These are phyloP conservation scores for Populus tomentosa DNA, from an alignment of 441 rosid genomes.

Conservation along the genomic window DNA sequence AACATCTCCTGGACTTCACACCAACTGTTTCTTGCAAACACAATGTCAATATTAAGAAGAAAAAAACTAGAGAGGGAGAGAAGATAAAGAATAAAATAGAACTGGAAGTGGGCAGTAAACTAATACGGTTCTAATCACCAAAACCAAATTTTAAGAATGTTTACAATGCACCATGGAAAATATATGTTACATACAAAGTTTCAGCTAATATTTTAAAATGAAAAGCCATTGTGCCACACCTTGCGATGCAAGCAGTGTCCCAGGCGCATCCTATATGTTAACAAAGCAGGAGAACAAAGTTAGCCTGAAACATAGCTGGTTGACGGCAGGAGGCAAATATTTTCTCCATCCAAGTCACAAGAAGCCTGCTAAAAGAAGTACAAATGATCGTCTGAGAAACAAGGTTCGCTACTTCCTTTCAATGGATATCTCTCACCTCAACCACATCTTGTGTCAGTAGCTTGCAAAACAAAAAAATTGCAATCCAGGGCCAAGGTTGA, in stretches of 20 bases:
- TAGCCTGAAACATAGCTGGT: constrained; percentile 58
- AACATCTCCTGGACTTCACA: constrained; percentile 75
- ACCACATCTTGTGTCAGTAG: constrained; percentile 27
- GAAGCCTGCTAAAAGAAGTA: constrained; percentile 65
- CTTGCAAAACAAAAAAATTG: constrained; percentile 27
- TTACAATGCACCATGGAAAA: constrained; percentile 51
- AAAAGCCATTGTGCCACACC: constrained; percentile 74
- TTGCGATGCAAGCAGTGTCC: constrained; percentile 70
- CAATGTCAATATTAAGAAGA: constrained; percentile 52
- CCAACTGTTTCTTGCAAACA: constrained; percentile 90
- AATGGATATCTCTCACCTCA: constrained; percentile 68
- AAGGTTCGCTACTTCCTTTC: constrained; percentile 57
- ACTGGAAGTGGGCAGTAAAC: constrained; percentile 21
- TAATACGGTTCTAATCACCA: constrained; percentile 29
- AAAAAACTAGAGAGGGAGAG: background rate
- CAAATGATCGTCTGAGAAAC: constrained; percentile 65
- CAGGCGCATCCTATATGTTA: constrained; percentile 42
- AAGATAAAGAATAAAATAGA: constrained; percentile 6
- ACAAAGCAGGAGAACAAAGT: constrained; percentile 41
- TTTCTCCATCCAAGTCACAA: constrained; percentile 54
- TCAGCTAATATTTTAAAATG: constrained; percentile 49
- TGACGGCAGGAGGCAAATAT: constrained; percentile 42
- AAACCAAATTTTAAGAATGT: constrained; percentile 31
- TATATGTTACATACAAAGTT: constrained; percentile 59
- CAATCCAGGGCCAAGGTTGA: constrained; percentile 22